A percentile compares a stretch with the other conserved stretches of the same genome.
Evolutionary conservation across 805 yeast species (phyloP).

Genomic region (Sporopachydermia lactativora): DNA sequence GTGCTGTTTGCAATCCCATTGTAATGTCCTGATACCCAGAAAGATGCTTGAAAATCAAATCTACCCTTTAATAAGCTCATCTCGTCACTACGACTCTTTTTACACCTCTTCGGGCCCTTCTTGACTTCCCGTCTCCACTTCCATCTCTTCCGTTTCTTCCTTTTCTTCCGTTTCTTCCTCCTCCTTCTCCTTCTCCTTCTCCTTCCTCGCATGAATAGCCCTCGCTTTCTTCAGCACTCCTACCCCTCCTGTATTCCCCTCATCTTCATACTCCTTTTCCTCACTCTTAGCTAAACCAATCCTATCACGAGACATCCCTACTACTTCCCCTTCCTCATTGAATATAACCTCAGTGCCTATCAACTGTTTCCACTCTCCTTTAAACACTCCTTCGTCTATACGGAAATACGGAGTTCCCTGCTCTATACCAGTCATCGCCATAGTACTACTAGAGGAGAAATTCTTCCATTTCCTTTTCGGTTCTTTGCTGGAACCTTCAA

Average conservation of each 20-base stretch:
- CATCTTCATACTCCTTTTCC: constrained; percentile 3
- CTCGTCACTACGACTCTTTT: too few species aligned
- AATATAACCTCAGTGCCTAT: constrained; percentile 61
- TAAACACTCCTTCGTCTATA: constrained; percentile 44
- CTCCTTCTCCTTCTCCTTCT: too few species aligned
- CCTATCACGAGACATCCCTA: constrained; percentile 6
- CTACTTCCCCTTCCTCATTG: constrained; percentile 11
- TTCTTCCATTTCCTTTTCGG: constrained; percentile 1
- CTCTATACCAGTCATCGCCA: constrained; percentile 44
- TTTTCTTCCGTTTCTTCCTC: too few species aligned
- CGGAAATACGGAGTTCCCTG: constrained; percentile 40
- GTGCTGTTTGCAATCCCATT: too few species aligned
- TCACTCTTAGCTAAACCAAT: constrained; percentile 4
- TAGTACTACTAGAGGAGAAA: constrained; percentile 8
- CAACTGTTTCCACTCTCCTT: constrained; percentile 62
- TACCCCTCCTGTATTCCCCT: constrained; percentile 4
- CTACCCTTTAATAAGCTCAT: too few species aligned
- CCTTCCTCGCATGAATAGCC: too few species aligned
- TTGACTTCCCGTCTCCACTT: too few species aligned
- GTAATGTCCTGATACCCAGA: too few species aligned
- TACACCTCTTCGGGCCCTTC: too few species aligned
- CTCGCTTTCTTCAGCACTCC: constrained; percentile 2
- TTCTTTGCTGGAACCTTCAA: constrained; percentile 3
- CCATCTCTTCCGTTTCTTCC: too few species aligned
- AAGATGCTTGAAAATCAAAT: too few species aligned